A percentile compares a stretch with the other conserved stretches of the same genome.
Evolutionary conservation across 202 grass and related monocot genomes (phyloP).

Genomic region (Brachypodium distachyon): DNA sequence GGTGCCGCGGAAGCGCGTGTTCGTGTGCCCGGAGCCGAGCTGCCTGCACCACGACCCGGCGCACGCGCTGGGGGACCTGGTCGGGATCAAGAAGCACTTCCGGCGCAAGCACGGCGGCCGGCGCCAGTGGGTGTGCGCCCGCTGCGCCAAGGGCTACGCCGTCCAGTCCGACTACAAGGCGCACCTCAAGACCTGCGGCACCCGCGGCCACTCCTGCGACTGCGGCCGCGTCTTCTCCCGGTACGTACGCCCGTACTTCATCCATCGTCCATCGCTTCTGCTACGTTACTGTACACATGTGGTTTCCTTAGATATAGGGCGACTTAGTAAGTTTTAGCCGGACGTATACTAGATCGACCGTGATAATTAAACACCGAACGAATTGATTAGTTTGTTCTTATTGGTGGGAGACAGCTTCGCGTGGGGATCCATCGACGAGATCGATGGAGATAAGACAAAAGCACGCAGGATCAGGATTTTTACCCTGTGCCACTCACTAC

Average conservation of each 20-base stretch:
- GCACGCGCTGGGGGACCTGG: conserved; percentile 94
- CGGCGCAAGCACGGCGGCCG: conserved; percentile 85
- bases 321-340: too few species aligned
- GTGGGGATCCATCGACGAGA: neutral
- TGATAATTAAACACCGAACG: neutral
- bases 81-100: conserved; percentile 99
- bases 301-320: too few species aligned
- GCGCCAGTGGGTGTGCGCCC: conserved; percentile 82
- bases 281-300: neutral
- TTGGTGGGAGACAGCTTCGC: conserved; percentile 13
- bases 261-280: neutral
- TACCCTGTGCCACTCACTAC: neutral
- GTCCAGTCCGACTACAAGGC: conserved; percentile 99
- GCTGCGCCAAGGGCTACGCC: conserved; percentile 89
- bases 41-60: conserved; percentile 94
- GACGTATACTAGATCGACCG: neutral
- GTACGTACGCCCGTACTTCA: neutral
- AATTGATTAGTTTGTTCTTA: neutral
- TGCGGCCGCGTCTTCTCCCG: conserved; percentile 97
- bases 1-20: conserved; percentile 54
- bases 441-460: conserved; percentile 39
- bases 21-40: conserved; percentile 93
- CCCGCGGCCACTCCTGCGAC: conserved; percentile 94
- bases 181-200: conserved; percentile 99
- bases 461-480: neutral